Evolutionary conservation across 495 filamentous ascomycete species (phyloP), one percentile per base, ranked within the genome.

Genomic region (Penicillium simplicissimum): DNA sequence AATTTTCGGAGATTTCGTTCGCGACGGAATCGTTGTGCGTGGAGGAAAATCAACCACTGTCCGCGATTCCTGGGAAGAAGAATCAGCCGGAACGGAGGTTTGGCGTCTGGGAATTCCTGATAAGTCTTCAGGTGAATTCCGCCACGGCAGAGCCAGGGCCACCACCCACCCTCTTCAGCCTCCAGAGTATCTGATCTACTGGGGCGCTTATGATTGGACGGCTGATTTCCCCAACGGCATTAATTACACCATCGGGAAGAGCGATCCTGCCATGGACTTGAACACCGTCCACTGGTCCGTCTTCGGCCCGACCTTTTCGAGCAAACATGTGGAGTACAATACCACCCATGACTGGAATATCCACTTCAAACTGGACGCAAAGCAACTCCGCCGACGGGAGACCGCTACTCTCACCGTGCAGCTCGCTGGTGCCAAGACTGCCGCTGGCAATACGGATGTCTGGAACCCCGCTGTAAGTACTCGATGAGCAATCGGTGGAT

Each of bases 261-360:
- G 76, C 61, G 70, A 81, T 33, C 69, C 68, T 1, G 67, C 66
- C 6, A 66, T 68, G 15, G 81, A 84, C 64, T 70, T 82, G 54
- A 85, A 85, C 67, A 81, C 83, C 19, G 78, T 82, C 1, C 83
- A 85, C 57, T 85, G 82, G 84, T 77, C 75, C 42, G 78, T 80
- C 9, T 85, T 83, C 64, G 81, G 84, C 52, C 73, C 61, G 59
- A 82, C 76, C 25, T 67, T 76, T 15, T 75, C 76, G 15, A 72
- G 77, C 37, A n/a, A 61, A 15, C 62, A 70, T 19, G 76, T 81
- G 19, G 72, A 75, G 62, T 71, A 69, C 34, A 47, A 69, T 37
- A 73, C 72, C 3, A 75, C 72, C 0, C 79, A 81, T 51, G 81
- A 83, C 70, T 85, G 82, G 83, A 84, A 74, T 8, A 76, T 85